Base-by-base conservation (phyloP, 306 rosid species). In the Vicia villosa region DNA sequence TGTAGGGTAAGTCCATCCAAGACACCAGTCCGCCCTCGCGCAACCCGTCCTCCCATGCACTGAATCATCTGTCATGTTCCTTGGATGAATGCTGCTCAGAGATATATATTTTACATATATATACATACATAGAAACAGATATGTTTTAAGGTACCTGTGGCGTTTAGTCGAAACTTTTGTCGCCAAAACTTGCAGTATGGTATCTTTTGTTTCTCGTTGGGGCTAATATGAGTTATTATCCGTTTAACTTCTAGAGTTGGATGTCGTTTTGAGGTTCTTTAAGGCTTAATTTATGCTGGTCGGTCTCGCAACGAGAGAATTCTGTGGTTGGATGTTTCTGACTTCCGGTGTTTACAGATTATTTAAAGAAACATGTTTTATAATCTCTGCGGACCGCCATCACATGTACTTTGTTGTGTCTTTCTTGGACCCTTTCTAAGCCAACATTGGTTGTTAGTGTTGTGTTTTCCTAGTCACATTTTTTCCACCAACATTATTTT, bases 1-100 rank as follows among this genome's bases (percentile, higher is more conserved):
- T 78, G 86, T 88, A 90, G 96, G 87, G 95, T 90, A 47, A 90
- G 96, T 83, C 96, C 96, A 17, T 90, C 96, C 3, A 90, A 90
- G 88, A 90, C 96, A 52, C 95, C 96, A 15, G 96, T 90, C 20
- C 83, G 95, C 3, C 77, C 96, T 3, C 96, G 96, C 5, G 36
- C 77, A 34, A 89, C 86, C 17, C 95, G 92, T 28, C 8, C 83
- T 32, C 9, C 71, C 6, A 22, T 77, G 82, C 88, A 73, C 41
- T 90, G 82, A 88, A 67, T 76, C 77, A 24, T 56, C 71, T 65
- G 63, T 46, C 72, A 63, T 81, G 83, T 64, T 74, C 66, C 72
- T 45, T 58, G 73, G 70, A 73, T 82, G 75, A 45, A 56, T 75
- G 68, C 79, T 60, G 79, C 54, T 70, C 78, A 75, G 87, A 78